Conservation (phyloP, 1,284 basidiomycete species). For the Melampsora americana region DNA sequence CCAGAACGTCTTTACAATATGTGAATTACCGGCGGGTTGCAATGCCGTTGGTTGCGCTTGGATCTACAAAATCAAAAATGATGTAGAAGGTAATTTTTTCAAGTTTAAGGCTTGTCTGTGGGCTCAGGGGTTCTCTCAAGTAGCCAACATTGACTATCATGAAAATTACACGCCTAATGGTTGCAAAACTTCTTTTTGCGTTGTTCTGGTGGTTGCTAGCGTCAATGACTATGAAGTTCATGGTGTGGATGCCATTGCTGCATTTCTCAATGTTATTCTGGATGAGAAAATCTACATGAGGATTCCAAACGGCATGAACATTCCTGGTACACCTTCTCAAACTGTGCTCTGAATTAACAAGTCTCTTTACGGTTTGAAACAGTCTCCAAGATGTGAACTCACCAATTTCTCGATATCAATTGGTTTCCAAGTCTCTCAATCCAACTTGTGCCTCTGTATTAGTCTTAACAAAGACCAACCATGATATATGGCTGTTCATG, state of each 20-base stretch:
- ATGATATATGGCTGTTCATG: background rate
- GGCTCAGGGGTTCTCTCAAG: slow-evolving; percentile 10
- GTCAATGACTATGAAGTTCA: background rate
- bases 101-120: no score
- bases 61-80: slow-evolving; percentile 4
- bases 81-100: background rate
- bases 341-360: background rate
- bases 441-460: slow-evolving; percentile 10
- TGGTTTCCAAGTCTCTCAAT: background rate
- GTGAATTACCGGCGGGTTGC: no score
- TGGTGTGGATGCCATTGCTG: slow-evolving; percentile 22
- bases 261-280: slow-evolving; percentile 16
- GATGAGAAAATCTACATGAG: slow-evolving; percentile 4
- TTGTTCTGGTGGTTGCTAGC: background rate
- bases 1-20: no score
- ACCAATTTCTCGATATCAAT: background rate
- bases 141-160: no score
- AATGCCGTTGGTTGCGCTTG: no score
- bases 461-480: background rate
- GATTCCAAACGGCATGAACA: background rate
- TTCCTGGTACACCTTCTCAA: background rate
- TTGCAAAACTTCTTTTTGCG: background rate
- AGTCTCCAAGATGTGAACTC: background rate
- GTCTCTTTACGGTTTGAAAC: slow-evolving; percentile 13
- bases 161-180: slow-evolving; percentile 16